Conservation (phyloP, 2,329 filamentous ascomycete species). For the Harringtonia aguacate region DNA sequence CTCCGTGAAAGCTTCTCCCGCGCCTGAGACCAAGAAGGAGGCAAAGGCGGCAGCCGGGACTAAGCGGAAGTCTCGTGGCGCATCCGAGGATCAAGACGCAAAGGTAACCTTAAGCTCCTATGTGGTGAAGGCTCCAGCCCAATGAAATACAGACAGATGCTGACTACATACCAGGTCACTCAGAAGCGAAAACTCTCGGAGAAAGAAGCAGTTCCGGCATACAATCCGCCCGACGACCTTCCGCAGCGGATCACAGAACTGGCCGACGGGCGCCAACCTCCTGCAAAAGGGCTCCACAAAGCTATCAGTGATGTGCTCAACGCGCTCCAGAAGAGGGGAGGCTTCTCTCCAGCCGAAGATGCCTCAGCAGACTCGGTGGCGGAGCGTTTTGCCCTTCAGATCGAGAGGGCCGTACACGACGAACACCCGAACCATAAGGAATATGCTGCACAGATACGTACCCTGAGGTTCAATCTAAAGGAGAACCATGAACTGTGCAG, state of each 20-base stretch:
- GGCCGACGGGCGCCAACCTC: constrained; percentile 52
- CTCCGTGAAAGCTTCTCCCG: constrained; percentile 22
- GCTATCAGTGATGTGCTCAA: constrained; percentile 56
- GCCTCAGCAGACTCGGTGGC: constrained; percentile 54
- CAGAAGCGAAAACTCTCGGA: constrained; percentile 48
- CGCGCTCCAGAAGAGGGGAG: constrained; percentile 54
- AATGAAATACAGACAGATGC: too few relatives aligned
- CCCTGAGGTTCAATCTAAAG: constrained; percentile 79
- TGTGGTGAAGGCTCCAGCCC: neutral
- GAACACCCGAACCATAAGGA: constrained; percentile 41
- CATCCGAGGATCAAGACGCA: constrained; percentile 38
- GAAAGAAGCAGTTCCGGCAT: constrained; percentile 29
- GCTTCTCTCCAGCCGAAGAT: constrained; percentile 52
- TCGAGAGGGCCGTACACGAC: constrained; percentile 62
- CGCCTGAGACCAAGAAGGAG: constrained; percentile 33
- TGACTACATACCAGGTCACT: too few relatives aligned
- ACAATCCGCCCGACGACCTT: constrained; percentile 41
- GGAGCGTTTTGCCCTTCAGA: constrained; percentile 61
- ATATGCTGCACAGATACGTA: constrained; percentile 56
- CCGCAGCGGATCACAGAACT: constrained; percentile 42
- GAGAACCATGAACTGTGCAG: constrained; percentile 70
- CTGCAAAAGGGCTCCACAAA: constrained; percentile 61
- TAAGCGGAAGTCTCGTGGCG: constrained; percentile 50
- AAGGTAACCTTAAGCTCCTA: constrained; percentile 29
- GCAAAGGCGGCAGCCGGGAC: constrained; percentile 8